phyloP scores from a whole-genome alignment of 352 stramenopile genomes.

The Plasmopara viticola region DNA sequence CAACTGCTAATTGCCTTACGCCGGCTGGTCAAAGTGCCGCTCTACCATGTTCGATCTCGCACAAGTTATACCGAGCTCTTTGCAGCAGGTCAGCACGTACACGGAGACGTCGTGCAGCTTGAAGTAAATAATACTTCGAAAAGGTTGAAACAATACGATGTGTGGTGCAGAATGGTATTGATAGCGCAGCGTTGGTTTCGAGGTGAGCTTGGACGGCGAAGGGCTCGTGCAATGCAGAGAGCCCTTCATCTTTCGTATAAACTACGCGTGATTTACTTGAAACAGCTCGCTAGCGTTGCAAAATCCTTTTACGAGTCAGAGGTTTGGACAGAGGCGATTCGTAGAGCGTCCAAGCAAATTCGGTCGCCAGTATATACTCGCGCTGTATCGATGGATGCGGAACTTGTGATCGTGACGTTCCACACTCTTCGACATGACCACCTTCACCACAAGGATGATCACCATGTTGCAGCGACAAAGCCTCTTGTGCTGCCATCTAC shows the following conservation, averaged over 20 bases:
- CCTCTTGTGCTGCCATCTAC: slow-evolving; percentile 4
- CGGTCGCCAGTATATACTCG: slow-evolving; percentile 34
- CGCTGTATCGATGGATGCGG: slow-evolving; percentile 46
- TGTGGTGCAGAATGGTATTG: slow-evolving; percentile 38
- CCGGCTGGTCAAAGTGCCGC: slow-evolving; percentile 42
- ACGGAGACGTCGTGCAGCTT: slow-evolving; percentile 65
- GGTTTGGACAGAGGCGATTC: slow-evolving; percentile 20
- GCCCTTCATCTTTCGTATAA: slow-evolving; percentile 28
- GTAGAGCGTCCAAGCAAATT: slow-evolving; percentile 26
- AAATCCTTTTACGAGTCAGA: slow-evolving; percentile 31
- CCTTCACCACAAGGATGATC: not conserved
- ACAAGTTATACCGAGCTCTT: slow-evolving; percentile 45
- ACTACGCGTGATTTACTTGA: slow-evolving; percentile 27
- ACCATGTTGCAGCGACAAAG: not conserved
- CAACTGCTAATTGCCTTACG: slow-evolving; percentile 44
- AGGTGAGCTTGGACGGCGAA: slow-evolving; percentile 30
- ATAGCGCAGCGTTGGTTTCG: slow-evolving; percentile 63
- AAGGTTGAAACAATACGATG: slow-evolving; percentile 58
- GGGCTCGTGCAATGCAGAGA: slow-evolving; percentile 18
- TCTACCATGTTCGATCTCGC: slow-evolving; percentile 51
- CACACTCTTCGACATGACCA: slow-evolving; percentile 33
- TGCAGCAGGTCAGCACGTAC: slow-evolving; percentile 41
- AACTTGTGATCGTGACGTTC: slow-evolving; percentile 53
- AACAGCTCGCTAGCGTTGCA: slow-evolving; percentile 21
- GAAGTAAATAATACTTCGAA: slow-evolving; percentile 56